Conservation (phyloP, 805 yeast species). For the Schizosaccharomyces japonicus region DNA sequence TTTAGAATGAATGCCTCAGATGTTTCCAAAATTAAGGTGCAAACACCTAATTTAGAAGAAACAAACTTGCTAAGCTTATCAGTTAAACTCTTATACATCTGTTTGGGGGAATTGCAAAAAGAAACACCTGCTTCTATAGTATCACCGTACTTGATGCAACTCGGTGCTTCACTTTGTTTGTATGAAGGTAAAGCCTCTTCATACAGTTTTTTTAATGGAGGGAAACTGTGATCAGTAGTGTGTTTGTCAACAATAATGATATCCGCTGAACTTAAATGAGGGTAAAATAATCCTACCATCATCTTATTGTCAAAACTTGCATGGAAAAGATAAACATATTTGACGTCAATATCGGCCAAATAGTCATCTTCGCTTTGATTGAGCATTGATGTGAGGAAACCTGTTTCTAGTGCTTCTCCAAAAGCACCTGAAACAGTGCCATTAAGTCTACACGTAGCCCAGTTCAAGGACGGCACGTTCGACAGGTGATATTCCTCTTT, state of each 20-base stretch:
- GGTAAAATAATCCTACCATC: constrained; percentile 39
- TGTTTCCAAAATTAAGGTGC: background rate
- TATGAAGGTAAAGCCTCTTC: constrained; percentile 23
- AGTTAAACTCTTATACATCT: constrained; percentile 31
- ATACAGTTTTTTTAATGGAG: constrained; percentile 31
- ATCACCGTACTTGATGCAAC: background rate
- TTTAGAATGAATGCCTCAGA: background rate
- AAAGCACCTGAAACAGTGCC: constrained; percentile 55
- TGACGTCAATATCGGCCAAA: constrained; percentile 20
- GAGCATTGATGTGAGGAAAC: constrained; percentile 30
- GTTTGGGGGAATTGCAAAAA: constrained; percentile 28
- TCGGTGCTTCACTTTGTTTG: constrained; percentile 6
- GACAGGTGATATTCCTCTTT: constrained; percentile 12
- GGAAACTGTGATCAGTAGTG: constrained; percentile 35
- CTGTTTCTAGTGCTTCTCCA: constrained; percentile 64
- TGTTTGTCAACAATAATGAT: constrained; percentile 48
- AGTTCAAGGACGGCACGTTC: constrained; percentile 60
- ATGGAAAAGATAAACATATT: constrained; percentile 40
- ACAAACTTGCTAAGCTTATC: background rate
- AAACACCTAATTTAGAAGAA: background rate
- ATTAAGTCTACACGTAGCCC: constrained; percentile 53
- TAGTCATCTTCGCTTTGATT: constrained; percentile 25
- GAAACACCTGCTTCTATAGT: constrained; percentile 21
- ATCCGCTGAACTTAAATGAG: constrained; percentile 27
- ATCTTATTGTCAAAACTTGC: constrained; percentile 52